Evolutionary conservation across 1,284 basidiomycete species (phyloP).

Genomic region (Irpex lacteus): DNA sequence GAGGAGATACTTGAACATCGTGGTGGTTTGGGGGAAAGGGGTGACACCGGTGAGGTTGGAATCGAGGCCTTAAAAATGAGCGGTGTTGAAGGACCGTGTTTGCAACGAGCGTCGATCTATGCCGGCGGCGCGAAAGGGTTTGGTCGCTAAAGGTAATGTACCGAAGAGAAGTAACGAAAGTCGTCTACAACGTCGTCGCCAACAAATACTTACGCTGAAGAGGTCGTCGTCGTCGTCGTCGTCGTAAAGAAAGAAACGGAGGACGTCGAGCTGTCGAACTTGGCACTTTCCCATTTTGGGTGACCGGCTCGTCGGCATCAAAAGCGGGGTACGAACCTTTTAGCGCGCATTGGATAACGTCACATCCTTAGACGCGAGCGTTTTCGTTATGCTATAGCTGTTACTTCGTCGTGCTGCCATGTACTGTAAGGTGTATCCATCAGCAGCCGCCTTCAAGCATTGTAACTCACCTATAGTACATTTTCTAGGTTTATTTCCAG

Average conservation of each 20-base stretch:
- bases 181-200: background rate
- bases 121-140: background rate
- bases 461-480: too few relatives aligned
- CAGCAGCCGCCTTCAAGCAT: too few relatives aligned
- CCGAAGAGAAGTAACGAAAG: background rate
- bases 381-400: too few relatives aligned
- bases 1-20: conserved; percentile 16
- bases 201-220: background rate
- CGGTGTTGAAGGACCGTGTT: conserved; percentile 1
- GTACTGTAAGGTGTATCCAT: too few relatives aligned
- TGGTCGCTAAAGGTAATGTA: background rate
- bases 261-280: background rate
- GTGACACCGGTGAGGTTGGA: background rate
- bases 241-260: background rate
- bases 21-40: background rate
- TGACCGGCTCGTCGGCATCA: too few relatives aligned
- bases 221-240: background rate
- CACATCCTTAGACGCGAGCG: too few relatives aligned
- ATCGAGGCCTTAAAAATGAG: background rate
- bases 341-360: too few relatives aligned
- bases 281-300: background rate
- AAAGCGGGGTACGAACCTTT: too few relatives aligned
- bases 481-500: too few relatives aligned
- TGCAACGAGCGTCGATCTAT: background rate
- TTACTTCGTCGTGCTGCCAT: too few relatives aligned